Conservation (phyloP, 352 stramenopile species). For the Elongisporangium anandrum region DNA sequence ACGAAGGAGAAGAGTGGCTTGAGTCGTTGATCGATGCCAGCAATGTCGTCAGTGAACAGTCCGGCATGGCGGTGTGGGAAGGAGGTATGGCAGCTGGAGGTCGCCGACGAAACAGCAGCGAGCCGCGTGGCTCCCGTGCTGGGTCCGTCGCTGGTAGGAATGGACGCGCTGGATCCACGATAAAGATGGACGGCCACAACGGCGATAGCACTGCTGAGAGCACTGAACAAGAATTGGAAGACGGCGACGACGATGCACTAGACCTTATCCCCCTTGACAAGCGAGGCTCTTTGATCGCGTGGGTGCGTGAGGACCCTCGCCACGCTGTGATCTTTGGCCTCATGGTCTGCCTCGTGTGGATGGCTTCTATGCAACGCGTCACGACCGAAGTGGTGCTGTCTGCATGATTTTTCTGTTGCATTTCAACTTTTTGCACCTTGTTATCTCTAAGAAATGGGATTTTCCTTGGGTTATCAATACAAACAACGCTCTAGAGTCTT, state of each 20-base stretch:
- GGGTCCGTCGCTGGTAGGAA: constrained; percentile 1
- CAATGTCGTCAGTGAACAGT: constrained; percentile 24
- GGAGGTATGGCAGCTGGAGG: neutral
- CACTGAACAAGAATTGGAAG: constrained; percentile 8
- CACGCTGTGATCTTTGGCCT: constrained; percentile 56
- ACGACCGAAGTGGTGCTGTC: constrained; percentile 6
- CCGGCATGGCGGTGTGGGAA: neutral
- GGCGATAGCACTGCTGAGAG: neutral
- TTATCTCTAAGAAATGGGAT: too few species aligned
- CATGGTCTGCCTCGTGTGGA: constrained; percentile 55
- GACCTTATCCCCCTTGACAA: constrained; percentile 33
- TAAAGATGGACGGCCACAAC: constrained; percentile 1
- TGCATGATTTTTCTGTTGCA: constrained; percentile 3
- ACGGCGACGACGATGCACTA: constrained; percentile 15
- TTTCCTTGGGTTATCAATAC: too few species aligned
- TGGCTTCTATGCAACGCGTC: constrained; percentile 35
- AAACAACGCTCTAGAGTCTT: too few species aligned
- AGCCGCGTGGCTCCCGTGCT: constrained; percentile 3
- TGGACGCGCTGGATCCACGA: constrained; percentile 13
- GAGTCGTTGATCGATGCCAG: constrained; percentile 72
- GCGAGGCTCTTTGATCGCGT: constrained; percentile 61
- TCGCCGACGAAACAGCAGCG: constrained; percentile 7
- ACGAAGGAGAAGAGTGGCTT: constrained; percentile 79
- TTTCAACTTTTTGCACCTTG: neutral
- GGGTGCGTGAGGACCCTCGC: constrained; percentile 63